Evolutionary conservation across 805 yeast species (phyloP).

Genomic region (Candida verbasci): DNA sequence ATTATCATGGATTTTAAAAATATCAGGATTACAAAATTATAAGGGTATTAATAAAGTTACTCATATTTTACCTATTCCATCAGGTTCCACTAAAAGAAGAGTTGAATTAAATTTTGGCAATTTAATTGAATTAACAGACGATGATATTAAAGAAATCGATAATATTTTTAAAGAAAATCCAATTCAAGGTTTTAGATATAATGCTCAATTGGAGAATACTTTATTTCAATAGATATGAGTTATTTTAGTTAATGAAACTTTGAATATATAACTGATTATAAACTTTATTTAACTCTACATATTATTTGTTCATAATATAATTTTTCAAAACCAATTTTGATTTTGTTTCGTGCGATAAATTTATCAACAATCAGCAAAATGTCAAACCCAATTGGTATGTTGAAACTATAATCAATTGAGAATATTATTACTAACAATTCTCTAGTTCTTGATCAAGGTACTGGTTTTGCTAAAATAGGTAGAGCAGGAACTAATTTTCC

Average conservation of each 20-base stretch:
- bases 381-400: constrained; percentile 1
- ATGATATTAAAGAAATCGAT: constrained; percentile 52
- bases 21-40: constrained; percentile 59
- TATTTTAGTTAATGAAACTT: too few relatives aligned
- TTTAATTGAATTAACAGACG: constrained; percentile 45
- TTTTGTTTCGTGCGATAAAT: not conserved
- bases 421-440: constrained; percentile 3
- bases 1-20: constrained; percentile 45
- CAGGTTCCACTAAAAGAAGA: constrained; percentile 58
- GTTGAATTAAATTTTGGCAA: constrained; percentile 55
- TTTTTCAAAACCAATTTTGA: not conserved
- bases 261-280: too few relatives aligned
- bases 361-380: constrained; percentile 3
- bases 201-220: constrained; percentile 17
- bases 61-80: constrained; percentile 73
- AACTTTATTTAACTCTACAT: too few relatives aligned
- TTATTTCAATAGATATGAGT: constrained; percentile 7
- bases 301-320: too few relatives aligned
- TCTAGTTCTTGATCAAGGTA: constrained; percentile 94
- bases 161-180: constrained; percentile 37
- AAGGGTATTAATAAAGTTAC: constrained; percentile 43
- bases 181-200: constrained; percentile 57
- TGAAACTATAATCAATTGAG: not conserved
- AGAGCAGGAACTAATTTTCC: constrained; percentile 97
- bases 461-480: constrained; percentile 96